Percentiles rank a stretch among this genome's conserved stretches.
These are phyloP conservation scores for Parietaria judaica DNA, from an alignment of 306 rosid species.

Conservation along the genomic window DNA sequence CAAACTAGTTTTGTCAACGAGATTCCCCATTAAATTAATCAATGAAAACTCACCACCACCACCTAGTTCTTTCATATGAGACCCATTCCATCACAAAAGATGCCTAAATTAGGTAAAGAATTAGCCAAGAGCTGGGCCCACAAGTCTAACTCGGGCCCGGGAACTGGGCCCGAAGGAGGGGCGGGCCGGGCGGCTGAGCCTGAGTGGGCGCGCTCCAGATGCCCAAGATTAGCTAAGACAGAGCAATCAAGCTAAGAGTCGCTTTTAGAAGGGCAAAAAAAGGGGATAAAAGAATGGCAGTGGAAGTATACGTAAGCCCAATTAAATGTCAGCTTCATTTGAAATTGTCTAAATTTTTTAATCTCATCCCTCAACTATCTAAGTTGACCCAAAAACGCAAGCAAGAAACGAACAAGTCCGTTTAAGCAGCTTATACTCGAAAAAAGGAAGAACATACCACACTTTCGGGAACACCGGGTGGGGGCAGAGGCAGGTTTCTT, in stretches of 20 bases:
- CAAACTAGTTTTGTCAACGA: neutral
- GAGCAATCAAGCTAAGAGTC: neutral
- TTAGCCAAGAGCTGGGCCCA: neutral
- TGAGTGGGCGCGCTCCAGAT: too few relatives aligned
- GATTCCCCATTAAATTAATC: neutral
- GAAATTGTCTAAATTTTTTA: neutral
- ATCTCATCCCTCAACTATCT: neutral
- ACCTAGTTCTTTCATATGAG: neutral
- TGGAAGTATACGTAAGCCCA: neutral
- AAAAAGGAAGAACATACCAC: constrained; percentile 55
- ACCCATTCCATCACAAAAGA: constrained; percentile 1
- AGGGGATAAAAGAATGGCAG: too few relatives aligned
- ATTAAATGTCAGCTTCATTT: neutral
- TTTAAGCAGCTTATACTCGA: neutral
- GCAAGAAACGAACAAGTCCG: too few relatives aligned
- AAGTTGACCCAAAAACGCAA: neutral
- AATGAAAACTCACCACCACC: neutral
- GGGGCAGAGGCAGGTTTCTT: constrained; percentile 76
- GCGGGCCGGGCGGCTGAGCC: too few relatives aligned
- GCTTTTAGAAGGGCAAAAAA: too few relatives aligned
- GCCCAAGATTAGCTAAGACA: neutral
- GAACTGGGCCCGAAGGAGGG: too few relatives aligned
- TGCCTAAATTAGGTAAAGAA: constrained; percentile 2
- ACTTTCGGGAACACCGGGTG: constrained; percentile 88
- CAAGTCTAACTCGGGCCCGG: too few relatives aligned